Evolutionary conservation across 1,139 yeast species (phyloP), one percentile per base, ranked within the genome.

Genomic region (Wickerhamomyces sp.): DNA sequence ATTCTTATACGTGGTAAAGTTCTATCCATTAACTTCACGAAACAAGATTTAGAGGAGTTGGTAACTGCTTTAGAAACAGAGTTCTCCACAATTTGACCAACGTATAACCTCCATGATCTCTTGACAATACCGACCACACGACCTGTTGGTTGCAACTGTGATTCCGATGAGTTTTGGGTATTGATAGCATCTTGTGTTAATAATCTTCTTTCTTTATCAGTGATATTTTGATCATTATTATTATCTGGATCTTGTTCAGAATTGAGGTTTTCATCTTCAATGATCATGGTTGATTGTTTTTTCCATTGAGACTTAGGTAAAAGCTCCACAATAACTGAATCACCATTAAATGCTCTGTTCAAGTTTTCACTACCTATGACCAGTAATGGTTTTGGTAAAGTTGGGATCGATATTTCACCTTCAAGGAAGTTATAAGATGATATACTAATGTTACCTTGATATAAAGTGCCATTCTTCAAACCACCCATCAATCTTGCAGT

Each of bases 91-190:
- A 94, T 75, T 60, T 90, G 97, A 15, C 98, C 98, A 36, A 92
- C 98, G 56, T 90, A 94, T 52, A 83, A 81, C 61, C 98, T 76
- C 98, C 98, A 94, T 43, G 94, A 87, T 61, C 99, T 78, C 64
- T 89, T 83, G 37, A 81, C 70, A 26, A 94, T 74, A 28, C 96
- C 95, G 19, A 94, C 97, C 37, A 94, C 83, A 51, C 78, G 78
- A 3, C 96, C 98, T 0, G 98, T 90, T 21, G 97, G 97, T 54
- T 84, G 90, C 31, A 84, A 64, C 49, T 73, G 75, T 30, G 12
- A n/a, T 33, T 57, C 58, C 37, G 70, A 67, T 4, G 66, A 65
- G 29, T 74, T 77, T 54, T 80, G 88, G 3, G 77, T 76, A 33
- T 60, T 59, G 33, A 76, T 67, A 0, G 96, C 96, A 49, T 85